A percentile compares a stretch with the other conserved stretches of the same genome.
These are phyloP conservation scores for Pisolithus albus DNA, from an alignment of 768 basidiomycete species.

Conservation along the genomic window DNA sequence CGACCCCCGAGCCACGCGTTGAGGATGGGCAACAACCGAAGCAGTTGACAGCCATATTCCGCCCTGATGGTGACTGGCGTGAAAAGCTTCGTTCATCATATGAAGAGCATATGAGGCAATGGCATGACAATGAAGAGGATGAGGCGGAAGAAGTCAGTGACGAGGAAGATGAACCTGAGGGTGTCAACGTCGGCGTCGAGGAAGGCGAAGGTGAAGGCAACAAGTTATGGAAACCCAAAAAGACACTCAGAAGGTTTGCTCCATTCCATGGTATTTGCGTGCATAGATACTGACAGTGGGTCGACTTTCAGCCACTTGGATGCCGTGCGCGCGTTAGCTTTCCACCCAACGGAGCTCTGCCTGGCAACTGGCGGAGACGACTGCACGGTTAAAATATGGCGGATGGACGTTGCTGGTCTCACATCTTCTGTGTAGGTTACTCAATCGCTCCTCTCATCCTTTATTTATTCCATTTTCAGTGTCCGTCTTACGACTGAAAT, in stretches of 20 bases:
- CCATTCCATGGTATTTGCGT: slow-evolving; percentile 5
- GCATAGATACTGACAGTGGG: slow-evolving; percentile 3
- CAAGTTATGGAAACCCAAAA: slow-evolving; percentile 80
- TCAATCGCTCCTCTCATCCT: slow-evolving; percentile 3
- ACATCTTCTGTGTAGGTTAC: slow-evolving; percentile 68
- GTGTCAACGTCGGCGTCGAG: slow-evolving; percentile 44
- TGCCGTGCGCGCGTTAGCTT: slow-evolving; percentile 82
- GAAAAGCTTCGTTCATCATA: slow-evolving; percentile 66
- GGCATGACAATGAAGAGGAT: slow-evolving; percentile 45
- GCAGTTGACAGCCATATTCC: slow-evolving; percentile 69
- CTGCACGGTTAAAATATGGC: slow-evolving; percentile 93
- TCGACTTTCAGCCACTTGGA: slow-evolving; percentile 70
- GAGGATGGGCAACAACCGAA: slow-evolving; percentile 16
- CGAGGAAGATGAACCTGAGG: slow-evolving; percentile 61
- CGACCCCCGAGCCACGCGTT: slow-evolving; percentile 5
- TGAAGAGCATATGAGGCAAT: slow-evolving; percentile 34
- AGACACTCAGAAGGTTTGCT: slow-evolving; percentile 84
- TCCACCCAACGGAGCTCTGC: slow-evolving; percentile 80
- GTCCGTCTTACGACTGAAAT: slow-evolving; percentile 74
- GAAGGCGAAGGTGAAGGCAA: slow-evolving; percentile 60
- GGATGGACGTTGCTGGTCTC: slow-evolving; percentile 70
- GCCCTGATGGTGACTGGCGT: slow-evolving; percentile 87
- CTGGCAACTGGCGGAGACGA: slow-evolving; percentile 95
- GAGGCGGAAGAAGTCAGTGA: slow-evolving; percentile 66
- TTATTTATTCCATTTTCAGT: slow-evolving; percentile 21